Conservation (phyloP, 78 protist species). For the Trichosphaerium sp. region DNA sequence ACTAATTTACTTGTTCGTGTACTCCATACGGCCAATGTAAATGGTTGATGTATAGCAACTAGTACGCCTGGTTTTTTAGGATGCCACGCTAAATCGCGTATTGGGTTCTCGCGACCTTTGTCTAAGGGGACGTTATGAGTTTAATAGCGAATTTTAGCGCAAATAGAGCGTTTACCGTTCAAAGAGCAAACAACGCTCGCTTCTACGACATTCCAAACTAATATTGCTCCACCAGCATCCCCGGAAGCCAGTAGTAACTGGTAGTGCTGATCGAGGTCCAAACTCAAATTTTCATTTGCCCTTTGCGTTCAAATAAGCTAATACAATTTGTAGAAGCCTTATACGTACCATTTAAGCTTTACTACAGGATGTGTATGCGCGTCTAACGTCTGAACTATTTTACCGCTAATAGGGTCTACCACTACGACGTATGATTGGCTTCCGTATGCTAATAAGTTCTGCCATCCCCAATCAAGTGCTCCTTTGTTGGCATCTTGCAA, state of each 20-base stretch:
- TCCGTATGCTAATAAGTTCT: slow-evolving; percentile 31
- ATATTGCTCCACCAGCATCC: slow-evolving; percentile 13
- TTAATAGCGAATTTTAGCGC: too few species aligned
- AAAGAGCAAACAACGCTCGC: slow-evolving; percentile 2
- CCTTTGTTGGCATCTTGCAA: slow-evolving; percentile 19
- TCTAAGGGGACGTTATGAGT: too few species aligned
- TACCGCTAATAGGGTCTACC: slow-evolving; percentile 18
- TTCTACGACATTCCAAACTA: slow-evolving; percentile 29
- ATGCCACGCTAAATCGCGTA: too few species aligned
- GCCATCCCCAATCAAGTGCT: slow-evolving; percentile 35
- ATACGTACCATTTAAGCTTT: slow-evolving; percentile 16
- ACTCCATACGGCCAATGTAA: too few species aligned
- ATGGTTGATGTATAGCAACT: too few species aligned
- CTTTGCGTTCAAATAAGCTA: too few species aligned
- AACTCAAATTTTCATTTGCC: too few species aligned
- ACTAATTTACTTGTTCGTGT: too few species aligned
- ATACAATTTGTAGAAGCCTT: neutral
- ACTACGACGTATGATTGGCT: slow-evolving; percentile 21
- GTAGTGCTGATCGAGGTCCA: neutral
- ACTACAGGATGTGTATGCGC: slow-evolving; percentile 20
- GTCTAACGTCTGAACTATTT: slow-evolving; percentile 20
- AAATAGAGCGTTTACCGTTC: neutral
- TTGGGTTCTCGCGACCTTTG: too few species aligned
- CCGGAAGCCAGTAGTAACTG: slow-evolving; percentile 6
- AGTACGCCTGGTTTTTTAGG: too few species aligned